Conservation (phyloP, 1,284 basidiomycete species). For the Malassezia dermatis region DNA sequence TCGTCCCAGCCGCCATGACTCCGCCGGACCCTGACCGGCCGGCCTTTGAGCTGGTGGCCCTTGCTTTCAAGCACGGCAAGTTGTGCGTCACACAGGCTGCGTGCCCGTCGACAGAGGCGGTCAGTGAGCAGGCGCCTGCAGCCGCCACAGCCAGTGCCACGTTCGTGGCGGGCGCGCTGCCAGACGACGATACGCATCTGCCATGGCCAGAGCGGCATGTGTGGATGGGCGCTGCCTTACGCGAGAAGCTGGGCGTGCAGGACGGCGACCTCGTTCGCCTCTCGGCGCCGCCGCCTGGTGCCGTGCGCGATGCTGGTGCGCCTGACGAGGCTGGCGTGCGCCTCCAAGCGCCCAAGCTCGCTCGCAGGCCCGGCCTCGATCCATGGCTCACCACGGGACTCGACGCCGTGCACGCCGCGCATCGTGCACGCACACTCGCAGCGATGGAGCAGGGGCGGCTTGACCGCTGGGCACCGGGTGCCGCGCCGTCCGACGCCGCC, state of each 20-base stretch:
- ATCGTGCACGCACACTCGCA: background rate
- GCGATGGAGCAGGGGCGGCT: slow-evolving; percentile 10
- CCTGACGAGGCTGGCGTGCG: background rate
- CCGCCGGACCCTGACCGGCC: background rate
- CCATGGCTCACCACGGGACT: background rate
- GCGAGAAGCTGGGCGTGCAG: slow-evolving; percentile 29
- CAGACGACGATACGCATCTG: slow-evolving; percentile 3
- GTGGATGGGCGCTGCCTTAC: slow-evolving; percentile 21
- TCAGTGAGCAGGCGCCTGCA: slow-evolving; percentile 9
- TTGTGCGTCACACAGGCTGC: slow-evolving; percentile 27
- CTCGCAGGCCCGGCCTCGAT: background rate
- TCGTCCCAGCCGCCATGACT: slow-evolving; percentile 12
- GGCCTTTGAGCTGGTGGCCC: slow-evolving; percentile 13
- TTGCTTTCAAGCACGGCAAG: slow-evolving; percentile 24
- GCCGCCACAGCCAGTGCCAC: slow-evolving; percentile 26
- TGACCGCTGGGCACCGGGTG: background rate
- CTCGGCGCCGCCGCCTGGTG: slow-evolving; percentile 27
- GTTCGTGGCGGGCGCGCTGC: slow-evolving; percentile 9
- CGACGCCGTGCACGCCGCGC: background rate
- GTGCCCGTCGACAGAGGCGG: slow-evolving; percentile 18
- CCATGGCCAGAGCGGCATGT: slow-evolving; percentile 35
- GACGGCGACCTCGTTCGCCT: slow-evolving; percentile 34
- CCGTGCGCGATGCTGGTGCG: background rate
- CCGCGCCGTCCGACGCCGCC: background rate
- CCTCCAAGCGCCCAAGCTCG: background rate